Percentiles rank a stretch among this genome's conserved stretches.
These are phyloP conservation scores for Aspergillus fumigatus DNA, from an alignment of 2,329 filamentous ascomycete species.

Conservation along the genomic window DNA sequence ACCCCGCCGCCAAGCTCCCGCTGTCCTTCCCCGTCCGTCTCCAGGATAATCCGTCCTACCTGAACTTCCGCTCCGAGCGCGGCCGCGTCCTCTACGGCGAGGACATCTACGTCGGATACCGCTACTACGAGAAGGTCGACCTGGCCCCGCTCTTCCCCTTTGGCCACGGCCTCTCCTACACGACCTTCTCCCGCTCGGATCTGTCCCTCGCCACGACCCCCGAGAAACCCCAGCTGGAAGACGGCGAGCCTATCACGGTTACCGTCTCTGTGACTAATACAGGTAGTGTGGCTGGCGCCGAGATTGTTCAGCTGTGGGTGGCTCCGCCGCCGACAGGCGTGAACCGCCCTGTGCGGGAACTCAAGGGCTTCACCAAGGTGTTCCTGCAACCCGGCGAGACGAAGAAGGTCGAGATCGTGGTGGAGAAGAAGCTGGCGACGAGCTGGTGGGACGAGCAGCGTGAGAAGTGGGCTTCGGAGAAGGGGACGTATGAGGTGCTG, in stretches of 20 bases:
- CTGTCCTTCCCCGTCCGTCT: conserved; percentile 65
- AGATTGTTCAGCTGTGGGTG: conserved; percentile 55
- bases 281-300: conserved; percentile 48
- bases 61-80: conserved; percentile 69
- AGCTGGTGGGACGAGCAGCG: conserved; percentile 68
- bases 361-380: conserved; percentile 64
- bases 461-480: conserved; percentile 62
- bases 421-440: conserved; percentile 60
- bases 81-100: conserved; percentile 72
- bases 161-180: conserved; percentile 76
- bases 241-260: conserved; percentile 45
- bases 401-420: conserved; percentile 52
- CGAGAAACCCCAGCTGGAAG: conserved; percentile 34
- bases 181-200: conserved; percentile 57
- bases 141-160: conserved; percentile 68
- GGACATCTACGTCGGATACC: conserved; percentile 75
- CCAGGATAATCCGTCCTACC: conserved; percentile 69
- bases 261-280: conserved; percentile 50
- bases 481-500: conserved; percentile 60
- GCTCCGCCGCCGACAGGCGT: conserved; percentile 46
- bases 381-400: conserved; percentile 57
- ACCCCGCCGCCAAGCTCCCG: conserved; percentile 70
- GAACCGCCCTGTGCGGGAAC: conserved; percentile 55
- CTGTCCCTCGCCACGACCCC: conserved; percentile 32
- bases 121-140: conserved; percentile 70